Evolutionary conservation across 148 eudicot genomes (phyloP).

Genomic region (Diospyros lotus): DNA sequence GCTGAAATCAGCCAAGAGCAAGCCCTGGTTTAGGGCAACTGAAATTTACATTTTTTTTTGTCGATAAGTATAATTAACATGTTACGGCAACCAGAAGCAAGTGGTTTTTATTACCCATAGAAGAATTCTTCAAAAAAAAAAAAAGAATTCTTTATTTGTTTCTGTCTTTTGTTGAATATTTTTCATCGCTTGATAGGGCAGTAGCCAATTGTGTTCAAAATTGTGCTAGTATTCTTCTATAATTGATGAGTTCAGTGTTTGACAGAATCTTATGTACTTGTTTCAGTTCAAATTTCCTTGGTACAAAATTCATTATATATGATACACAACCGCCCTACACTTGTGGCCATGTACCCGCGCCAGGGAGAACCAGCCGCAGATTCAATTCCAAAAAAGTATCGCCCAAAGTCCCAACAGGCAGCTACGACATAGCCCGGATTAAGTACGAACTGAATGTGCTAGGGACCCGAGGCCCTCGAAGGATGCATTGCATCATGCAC

Average conservation of each 20-base stretch:
- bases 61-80: neutral
- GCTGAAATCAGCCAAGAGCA: too few relatives aligned
- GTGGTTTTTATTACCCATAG: conserved; percentile 5
- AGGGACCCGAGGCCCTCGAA: conserved; percentile 58
- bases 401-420: conserved; percentile 53
- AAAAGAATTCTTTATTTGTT: neutral
- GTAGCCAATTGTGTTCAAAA: neutral
- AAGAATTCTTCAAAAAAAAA: neutral
- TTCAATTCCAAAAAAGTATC: conserved; percentile 57
- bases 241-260: neutral
- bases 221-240: neutral
- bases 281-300: conserved; percentile 57
- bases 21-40: too few relatives aligned
- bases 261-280: neutral
- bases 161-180: too few relatives aligned
- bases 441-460: conserved; percentile 53
- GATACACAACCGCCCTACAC: conserved; percentile 54
- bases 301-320: conserved; percentile 53
- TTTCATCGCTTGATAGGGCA: too few relatives aligned
- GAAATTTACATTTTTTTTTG: too few relatives aligned
- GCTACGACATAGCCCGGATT: conserved; percentile 49
- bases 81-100: neutral
- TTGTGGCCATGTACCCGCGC: conserved; percentile 32
- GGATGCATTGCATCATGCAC: conserved; percentile 59
- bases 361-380: conserved; percentile 44